Base-by-base conservation (phyloP, 2,329 filamentous ascomycete genomes). In the Lasiodiplodia theobromae region DNA sequence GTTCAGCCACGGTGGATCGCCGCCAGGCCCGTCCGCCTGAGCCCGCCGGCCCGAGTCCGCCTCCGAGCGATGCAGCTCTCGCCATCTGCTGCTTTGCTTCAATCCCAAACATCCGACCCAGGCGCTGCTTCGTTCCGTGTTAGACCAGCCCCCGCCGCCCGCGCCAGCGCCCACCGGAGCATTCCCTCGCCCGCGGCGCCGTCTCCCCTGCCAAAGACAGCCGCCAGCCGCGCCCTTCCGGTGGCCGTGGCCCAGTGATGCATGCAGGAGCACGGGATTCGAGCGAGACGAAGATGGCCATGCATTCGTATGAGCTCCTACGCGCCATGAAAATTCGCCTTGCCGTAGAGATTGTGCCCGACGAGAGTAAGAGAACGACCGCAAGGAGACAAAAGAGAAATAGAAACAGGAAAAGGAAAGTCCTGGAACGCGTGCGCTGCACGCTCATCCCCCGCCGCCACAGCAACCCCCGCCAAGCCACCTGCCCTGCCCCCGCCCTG, bases 221-320 rank as follows among this genome's bases (percentile, higher is more conserved):
- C 10, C 52, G 52, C 3, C 14, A 47, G 3, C 44, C 23, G 28
- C 14, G 16, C 52, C 52, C 28, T 6, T 5, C 18, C 8, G 18
- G 3, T 18, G 28, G 28, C 25, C 21, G 52, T 31, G 28, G 52
- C 14, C 28, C 28, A 18, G 28, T n/a, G 14, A 56, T 28, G 40
- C 31, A 44, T 37, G 28, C 47, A 51, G 34, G 60, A 64, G 60
- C 60, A 18, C 31, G 40, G 58, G 18, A 16, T 23, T 28, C 54
- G 31, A 23, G 47, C 4, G 5, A 23, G 21, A 64, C 12, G 37
- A 23, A n/a, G 47, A 52, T 12, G n/a, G 60, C 60, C 23, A 52
- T 64, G 60, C 28, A 64, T 64, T 64, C 14, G 44, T 63, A 31
- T 37, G 28, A 52, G 51, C 60, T 64, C 60, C 60, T 64, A 64